Base-by-base conservation (phyloP, 768 basidiomycete genomes). In the Phylloporus sp. region DNA sequence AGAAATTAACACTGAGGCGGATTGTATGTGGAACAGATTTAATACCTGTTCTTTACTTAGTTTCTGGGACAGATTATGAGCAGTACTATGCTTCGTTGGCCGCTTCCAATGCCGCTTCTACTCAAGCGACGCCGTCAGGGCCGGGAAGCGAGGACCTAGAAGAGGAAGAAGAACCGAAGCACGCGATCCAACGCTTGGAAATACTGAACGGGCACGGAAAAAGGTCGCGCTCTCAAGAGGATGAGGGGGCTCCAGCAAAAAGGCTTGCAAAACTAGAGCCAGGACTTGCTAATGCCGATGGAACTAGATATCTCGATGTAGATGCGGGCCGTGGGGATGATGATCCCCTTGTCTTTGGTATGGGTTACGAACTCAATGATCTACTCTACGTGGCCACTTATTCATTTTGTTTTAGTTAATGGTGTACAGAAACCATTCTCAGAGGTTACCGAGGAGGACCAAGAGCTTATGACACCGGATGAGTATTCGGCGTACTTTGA, bases 381-480 rank as follows among this genome's bases (percentile, higher is more conserved):
- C 34, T 13, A n/a, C 29, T 9, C n/a, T 50, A 10, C 24, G 37
- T 17, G 34, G 20, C 22, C 7, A 14, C 29, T 46, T 20, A 49
- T 24, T 7, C 34, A 9, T 20, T 34, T 47, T 45, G 42, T 46
- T 33, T 33, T 52, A 90, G 92, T 97, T 21, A 83, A 84, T 49
- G 91, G 92, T 13, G 69, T 73, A 32, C 74, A 80, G 17, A 81
- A 88, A 56, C 75, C 79, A 7, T 85, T 88, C 57, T 87, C 83
- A 4, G 74, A 84, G 52, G 80, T 98, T 34, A 94, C 89, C 3
- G 93, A 96, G 57, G 94, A 92, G 54, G 86, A 94, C 61, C 86
- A 92, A 58, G 93, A 92, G 38, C 61, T 83, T 56, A 96, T 96
- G 93, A 90, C 89, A 4, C 84, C 89, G 2, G 93, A 94, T 46